These are phyloP conservation scores for Volvox africanus DNA, from an alignment of 139 green algal genomes.

Conservation along the genomic window DNA sequence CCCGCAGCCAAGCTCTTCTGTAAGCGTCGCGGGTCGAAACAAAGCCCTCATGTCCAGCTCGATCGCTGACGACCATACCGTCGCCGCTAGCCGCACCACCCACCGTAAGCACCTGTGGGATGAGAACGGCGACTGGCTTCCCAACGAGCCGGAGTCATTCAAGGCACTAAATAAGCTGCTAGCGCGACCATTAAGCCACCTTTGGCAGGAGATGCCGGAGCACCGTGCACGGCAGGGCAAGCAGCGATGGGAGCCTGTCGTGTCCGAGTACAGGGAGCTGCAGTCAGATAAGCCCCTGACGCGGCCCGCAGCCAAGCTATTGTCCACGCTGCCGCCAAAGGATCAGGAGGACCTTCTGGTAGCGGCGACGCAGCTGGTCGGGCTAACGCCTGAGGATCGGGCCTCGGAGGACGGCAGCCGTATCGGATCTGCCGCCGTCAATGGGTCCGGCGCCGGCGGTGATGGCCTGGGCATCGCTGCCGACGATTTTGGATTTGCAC, in stretches of 20 bases:
- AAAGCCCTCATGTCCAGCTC: background rate
- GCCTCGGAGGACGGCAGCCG: background rate
- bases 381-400: background rate
- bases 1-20: background rate
- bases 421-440: background rate
- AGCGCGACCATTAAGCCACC: slow-evolving; percentile 68
- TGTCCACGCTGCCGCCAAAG: slow-evolving; percentile 60
- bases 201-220: slow-evolving; percentile 77
- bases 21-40: no score
- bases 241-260: slow-evolving; percentile 65
- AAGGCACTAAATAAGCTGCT: slow-evolving; percentile 63
- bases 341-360: slow-evolving; percentile 54
- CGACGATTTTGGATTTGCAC: background rate
- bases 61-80: slow-evolving; percentile 5
- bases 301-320: slow-evolving; percentile 64
- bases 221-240: slow-evolving; percentile 53
- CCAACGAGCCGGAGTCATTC: slow-evolving; percentile 59
- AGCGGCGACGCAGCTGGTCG: slow-evolving; percentile 54
- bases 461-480: background rate
- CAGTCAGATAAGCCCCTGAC: slow-evolving; percentile 22
- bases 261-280: slow-evolving; percentile 73
- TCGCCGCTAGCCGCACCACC: slow-evolving; percentile 6
- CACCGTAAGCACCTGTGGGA: slow-evolving; percentile 63
- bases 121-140: slow-evolving; percentile 71
- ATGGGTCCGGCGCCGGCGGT: background rate